Base-by-base conservation (phyloP, 371 early-diverging fungal species). In the Syncephalis plumigaleata region DNA sequence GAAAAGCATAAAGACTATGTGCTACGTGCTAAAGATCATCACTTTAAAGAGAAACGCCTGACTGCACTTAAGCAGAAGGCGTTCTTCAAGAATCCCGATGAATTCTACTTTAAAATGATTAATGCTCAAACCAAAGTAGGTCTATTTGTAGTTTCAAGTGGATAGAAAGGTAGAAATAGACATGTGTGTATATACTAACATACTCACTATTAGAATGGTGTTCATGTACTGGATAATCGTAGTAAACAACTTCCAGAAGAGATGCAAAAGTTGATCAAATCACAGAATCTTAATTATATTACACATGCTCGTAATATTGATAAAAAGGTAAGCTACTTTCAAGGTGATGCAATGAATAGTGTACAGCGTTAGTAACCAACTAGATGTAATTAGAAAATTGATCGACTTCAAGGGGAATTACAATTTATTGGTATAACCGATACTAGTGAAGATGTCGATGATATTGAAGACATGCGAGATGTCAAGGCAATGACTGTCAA, bases 1-100 rank as follows among this genome's bases (percentile, higher is more conserved):
- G 97, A 96, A 56, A 96, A 95, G 73, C 81, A 94, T 58, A 96
- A 94, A 64, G 97, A 96, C 65, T 96, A 96, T 70, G 72, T 86
- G 24, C 73, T 90, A 42, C 91, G 97, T 70, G 93, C 97, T 24
- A 70, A 66, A 56, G 89, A 95, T 66, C 92, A 73, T 61, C 83
- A 87, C 61, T 59, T 58, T 31, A 94, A 96, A 61, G 77, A 91
- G 63, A 70, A 79, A 36, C 68, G 76, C 38, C 66, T 96, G 47
- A 83, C 81, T 63, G 73, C 77, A 17, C 68, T 96, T 63, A 67
- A 76, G 39, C 78, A 84, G 54, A 89, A 87, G 61, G 97, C 97
- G 2, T 60, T 75, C 25, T 68, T 75, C 49, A 67, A 82, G 51
- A 96, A 96, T 71, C 89, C 87, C 5, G 97, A 96, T 65, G 97